These are phyloP conservation scores for Linum lewisii DNA, from an alignment of 345 rosid species.

Conservation along the genomic window DNA sequence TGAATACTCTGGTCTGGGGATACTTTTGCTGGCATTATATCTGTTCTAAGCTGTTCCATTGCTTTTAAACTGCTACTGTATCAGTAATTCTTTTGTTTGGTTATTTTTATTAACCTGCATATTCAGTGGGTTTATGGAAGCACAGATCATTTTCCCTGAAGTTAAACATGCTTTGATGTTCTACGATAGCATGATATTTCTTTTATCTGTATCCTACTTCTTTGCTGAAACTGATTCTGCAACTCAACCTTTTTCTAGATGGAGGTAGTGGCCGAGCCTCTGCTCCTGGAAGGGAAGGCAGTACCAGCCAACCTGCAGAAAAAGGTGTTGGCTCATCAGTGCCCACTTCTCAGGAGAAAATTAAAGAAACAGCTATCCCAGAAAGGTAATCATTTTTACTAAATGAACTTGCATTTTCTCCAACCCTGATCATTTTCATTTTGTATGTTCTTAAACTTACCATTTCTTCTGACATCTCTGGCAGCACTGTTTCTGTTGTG, in stretches of 20 bases:
- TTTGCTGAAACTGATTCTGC: conserved; percentile 11
- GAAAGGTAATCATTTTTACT: conserved; percentile 35
- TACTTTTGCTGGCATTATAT: conserved; percentile 5
- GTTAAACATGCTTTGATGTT: not conserved
- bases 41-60: conserved; percentile 7
- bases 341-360: conserved; percentile 35
- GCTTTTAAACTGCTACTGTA: conserved; percentile 7
- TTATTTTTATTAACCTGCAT: conserved; percentile 1
- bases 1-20: not conserved
- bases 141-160: conserved; percentile 2
- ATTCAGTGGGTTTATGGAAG: conserved; percentile 5
- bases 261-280: conserved; percentile 47
- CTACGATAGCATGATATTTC: not conserved
- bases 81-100: conserved; percentile 2
- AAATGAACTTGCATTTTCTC: conserved; percentile 6
- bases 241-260: conserved; percentile 40
- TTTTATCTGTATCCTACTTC: conserved; percentile 13
- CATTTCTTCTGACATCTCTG: conserved; percentile 13
- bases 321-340: conserved; percentile 37
- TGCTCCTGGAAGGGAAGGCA: conserved; percentile 38
- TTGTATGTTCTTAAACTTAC: conserved; percentile 7
- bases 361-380: conserved; percentile 31
- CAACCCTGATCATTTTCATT: not conserved
- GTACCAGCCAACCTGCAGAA: conserved; percentile 42
- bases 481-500: conserved; percentile 35